Evolutionary conservation across 2,329 filamentous ascomycete genomes (phyloP).

Genomic region (Arthrinium puccinioides): DNA sequence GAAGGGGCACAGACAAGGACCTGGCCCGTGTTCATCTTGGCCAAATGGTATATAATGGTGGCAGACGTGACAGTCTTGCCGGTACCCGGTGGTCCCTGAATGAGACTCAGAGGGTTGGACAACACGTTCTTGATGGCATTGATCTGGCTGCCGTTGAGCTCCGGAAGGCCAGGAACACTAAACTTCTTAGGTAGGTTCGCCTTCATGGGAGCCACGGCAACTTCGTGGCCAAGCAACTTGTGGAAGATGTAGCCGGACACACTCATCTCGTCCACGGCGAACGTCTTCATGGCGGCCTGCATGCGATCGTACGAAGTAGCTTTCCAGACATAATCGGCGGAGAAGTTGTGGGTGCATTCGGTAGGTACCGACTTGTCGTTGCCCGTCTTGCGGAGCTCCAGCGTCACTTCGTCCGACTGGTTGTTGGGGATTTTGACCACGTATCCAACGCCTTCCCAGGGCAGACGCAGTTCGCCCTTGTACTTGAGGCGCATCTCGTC

Average conservation of each 20-base stretch:
- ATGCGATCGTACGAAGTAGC: constrained; percentile 98
- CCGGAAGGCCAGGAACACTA: constrained; percentile 86
- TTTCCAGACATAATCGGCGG: constrained; percentile 98
- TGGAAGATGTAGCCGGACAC: constrained; percentile 99
- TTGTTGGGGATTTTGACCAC: constrained; percentile 99
- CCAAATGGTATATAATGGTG: constrained; percentile 96
- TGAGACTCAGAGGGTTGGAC: constrained; percentile 87
- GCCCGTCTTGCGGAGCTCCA: constrained; percentile 88
- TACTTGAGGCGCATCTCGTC: constrained; percentile 98
- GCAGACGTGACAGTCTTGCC: constrained; percentile 98
- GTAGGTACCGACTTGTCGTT: constrained; percentile 95
- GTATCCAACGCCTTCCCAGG: constrained; percentile 97
- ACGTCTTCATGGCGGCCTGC: constrained; percentile 99
- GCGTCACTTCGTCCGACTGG: constrained; percentile 92
- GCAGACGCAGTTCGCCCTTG: constrained; percentile 81
- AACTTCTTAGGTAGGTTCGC: constrained; percentile 94
- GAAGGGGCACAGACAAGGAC: constrained; percentile 95
- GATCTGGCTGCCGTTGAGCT: constrained; percentile 92
- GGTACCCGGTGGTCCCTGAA: constrained; percentile 93
- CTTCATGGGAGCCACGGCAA: constrained; percentile 91
- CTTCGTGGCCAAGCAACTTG: constrained; percentile 89
- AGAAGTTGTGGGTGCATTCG: constrained; percentile 96
- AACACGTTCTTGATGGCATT: constrained; percentile 93
- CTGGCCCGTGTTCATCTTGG: constrained; percentile 90
- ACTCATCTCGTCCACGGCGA: constrained; percentile 95